Percentiles rank a stretch among this genome's conserved stretches.
Conservation (phyloP, 2,329 filamentous ascomycete species). For the Botryotinia narcissicola region DNA sequence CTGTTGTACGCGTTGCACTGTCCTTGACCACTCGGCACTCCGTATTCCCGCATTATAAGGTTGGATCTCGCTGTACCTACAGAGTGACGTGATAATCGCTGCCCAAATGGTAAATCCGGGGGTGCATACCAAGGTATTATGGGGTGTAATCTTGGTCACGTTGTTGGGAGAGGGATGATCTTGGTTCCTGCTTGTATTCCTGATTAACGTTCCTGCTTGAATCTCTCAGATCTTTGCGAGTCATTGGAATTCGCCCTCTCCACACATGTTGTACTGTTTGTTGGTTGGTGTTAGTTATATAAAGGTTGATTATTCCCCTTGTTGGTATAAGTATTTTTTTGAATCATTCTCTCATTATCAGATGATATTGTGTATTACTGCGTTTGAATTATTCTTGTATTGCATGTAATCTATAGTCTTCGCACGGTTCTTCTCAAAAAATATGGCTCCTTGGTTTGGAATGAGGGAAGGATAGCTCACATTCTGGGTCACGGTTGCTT, state of each 20-base stretch:
- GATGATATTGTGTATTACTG: background rate
- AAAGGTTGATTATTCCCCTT: slow-evolving; percentile 4
- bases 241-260: background rate
- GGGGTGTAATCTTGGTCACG: background rate
- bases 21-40: background rate
- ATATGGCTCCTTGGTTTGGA: slow-evolving; percentile 46
- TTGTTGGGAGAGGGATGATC: slow-evolving; percentile 7
- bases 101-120: slow-evolving; percentile 4
- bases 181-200: background rate
- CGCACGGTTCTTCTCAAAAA: background rate
- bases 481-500: slow-evolving; percentile 53
- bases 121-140: background rate
- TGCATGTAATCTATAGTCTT: slow-evolving; percentile 5
- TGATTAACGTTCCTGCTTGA: background rate
- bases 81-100: slow-evolving; percentile 9
- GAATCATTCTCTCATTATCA: background rate
- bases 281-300: slow-evolving; percentile 8
- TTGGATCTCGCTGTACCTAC: background rate
- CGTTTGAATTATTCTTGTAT: background rate
- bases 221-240: background rate
- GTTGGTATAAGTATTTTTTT: background rate
- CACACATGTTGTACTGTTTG: background rate
- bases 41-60: background rate
- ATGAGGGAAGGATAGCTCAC: slow-evolving; percentile 54
- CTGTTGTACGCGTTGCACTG: background rate